These are phyloP conservation scores for Ceratocystis ficicola DNA, from an alignment of 2,329 filamentous ascomycete species.

Conservation along the genomic window DNA sequence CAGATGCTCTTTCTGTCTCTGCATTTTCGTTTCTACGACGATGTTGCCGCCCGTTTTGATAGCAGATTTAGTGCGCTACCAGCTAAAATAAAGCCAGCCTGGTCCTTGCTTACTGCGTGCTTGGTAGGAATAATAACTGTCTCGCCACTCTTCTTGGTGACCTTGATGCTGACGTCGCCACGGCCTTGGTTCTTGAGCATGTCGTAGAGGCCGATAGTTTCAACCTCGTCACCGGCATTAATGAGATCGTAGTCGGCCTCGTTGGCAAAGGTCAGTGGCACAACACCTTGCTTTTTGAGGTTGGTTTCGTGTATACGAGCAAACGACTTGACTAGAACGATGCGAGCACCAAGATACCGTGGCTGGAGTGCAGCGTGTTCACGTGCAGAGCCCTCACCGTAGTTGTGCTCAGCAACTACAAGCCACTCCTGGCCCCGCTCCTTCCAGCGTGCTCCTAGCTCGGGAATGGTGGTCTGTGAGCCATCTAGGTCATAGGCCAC, in stretches of 20 bases:
- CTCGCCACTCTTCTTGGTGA: slow-evolving; percentile 50
- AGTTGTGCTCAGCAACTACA: slow-evolving; percentile 95
- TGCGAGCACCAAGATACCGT: slow-evolving; percentile 72
- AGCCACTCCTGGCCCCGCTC: slow-evolving; percentile 66
- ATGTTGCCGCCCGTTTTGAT: slow-evolving; percentile 40
- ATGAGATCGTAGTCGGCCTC: slow-evolving; percentile 81
- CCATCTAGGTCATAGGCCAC: slow-evolving; percentile 79
- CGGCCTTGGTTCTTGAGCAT: slow-evolving; percentile 66
- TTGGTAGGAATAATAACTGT: slow-evolving; percentile 61
- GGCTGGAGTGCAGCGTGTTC: slow-evolving; percentile 87
- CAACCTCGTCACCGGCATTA: slow-evolving; percentile 68
- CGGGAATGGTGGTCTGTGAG: slow-evolving; percentile 64
- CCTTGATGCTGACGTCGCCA: slow-evolving; percentile 58
- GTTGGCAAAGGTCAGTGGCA: slow-evolving; percentile 81
- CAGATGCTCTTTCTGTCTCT: neutral
- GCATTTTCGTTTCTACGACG: neutral
- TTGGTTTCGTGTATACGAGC: slow-evolving; percentile 93
- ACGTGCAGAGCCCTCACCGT: slow-evolving; percentile 78
- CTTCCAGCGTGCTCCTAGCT: slow-evolving; percentile 77
- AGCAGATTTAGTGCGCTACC: slow-evolving; percentile 88
- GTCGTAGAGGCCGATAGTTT: slow-evolving; percentile 71
- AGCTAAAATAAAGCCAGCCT: slow-evolving; percentile 82
- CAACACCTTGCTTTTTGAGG: slow-evolving; percentile 92
- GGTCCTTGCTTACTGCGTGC: slow-evolving; percentile 79
- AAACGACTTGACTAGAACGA: slow-evolving; percentile 78